These are phyloP conservation scores for Moricandia moricandioides DNA, from an alignment of 345 rosid species.

Conservation along the genomic window DNA sequence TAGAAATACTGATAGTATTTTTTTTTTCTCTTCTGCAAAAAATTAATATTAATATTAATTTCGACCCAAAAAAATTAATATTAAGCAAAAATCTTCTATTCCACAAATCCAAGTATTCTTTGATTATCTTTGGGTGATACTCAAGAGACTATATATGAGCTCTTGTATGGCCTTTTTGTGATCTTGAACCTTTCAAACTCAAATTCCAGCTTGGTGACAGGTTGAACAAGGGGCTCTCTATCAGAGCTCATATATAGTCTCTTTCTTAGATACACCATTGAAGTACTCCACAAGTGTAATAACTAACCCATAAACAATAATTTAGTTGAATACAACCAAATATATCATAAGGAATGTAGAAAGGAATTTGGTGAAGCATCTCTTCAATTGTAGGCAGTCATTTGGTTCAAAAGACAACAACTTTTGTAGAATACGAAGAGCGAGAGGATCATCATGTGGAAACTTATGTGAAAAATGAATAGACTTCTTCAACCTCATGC, in stretches of 20 bases:
- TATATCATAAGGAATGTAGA: not conserved
- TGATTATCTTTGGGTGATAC: slow-evolving; percentile 95
- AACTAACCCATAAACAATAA: slow-evolving; percentile 16
- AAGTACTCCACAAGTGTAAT: slow-evolving; percentile 97
- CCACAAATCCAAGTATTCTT: slow-evolving; percentile 55
- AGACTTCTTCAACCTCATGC: slow-evolving; percentile 90
- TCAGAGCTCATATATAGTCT: slow-evolving; percentile 35
- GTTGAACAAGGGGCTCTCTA: slow-evolving; percentile 97
- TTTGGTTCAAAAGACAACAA: slow-evolving; percentile 96
- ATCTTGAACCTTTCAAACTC: slow-evolving; percentile 93
- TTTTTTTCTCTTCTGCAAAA: no score
- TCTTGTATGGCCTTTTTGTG: slow-evolving; percentile 92
- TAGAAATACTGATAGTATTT: no score
- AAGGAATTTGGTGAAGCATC: slow-evolving; percentile 39
- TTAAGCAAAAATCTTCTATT: no score
- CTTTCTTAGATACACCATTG: slow-evolving; percentile 75
- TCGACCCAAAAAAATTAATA: no score
- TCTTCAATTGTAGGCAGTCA: slow-evolving; percentile 87
- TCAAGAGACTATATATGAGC: slow-evolving; percentile 90
- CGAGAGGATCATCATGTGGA: slow-evolving; percentile 88
- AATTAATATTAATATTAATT: no score
- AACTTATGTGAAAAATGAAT: slow-evolving; percentile 80
- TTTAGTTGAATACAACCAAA: not conserved
- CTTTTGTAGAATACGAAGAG: slow-evolving; percentile 76
- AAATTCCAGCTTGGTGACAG: slow-evolving; percentile 93